These are phyloP conservation scores for Fraxinus cuspidata DNA, from an alignment of 257 asterid genomes.

Conservation along the genomic window DNA sequence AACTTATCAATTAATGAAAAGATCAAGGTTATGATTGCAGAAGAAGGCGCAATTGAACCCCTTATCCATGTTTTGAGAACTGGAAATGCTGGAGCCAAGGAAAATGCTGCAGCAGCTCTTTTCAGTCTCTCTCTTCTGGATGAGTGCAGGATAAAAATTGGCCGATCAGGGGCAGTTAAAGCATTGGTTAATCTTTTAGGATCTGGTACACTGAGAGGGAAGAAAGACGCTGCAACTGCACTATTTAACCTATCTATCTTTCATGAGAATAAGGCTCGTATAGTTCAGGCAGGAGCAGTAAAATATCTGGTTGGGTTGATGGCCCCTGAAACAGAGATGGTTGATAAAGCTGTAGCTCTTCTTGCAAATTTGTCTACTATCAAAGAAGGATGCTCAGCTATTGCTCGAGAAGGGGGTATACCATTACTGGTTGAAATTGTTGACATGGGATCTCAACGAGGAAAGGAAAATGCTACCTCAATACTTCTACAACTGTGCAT, in stretches of 20 bases:
- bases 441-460: conserved; percentile 80
- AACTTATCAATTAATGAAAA: conserved; percentile 73
- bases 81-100: conserved; percentile 77
- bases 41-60: conserved; percentile 76
- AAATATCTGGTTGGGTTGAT: conserved; percentile 63
- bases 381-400: conserved; percentile 80
- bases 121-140: conserved; percentile 88
- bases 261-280: conserved; percentile 93
- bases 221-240: conserved; percentile 96
- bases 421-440: conserved; percentile 77
- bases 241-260: conserved; percentile 77
- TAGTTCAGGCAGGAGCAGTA: conserved; percentile 90
- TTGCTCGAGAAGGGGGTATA: conserved; percentile 84
- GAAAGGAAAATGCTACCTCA: conserved; percentile 94
- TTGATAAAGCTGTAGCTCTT: conserved; percentile 90
- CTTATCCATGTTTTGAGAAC: conserved; percentile 73
- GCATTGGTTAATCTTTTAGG: conserved; percentile 77
- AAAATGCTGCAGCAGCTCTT: conserved; percentile 92
- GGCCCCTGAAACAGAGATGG: conserved; percentile 74
- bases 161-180: conserved; percentile 82
- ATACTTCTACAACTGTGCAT: conserved; percentile 80
- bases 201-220: conserved; percentile 76
- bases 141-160: conserved; percentile 76
- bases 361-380: conserved; percentile 85
- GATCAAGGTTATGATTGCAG: conserved; percentile 69